phyloP scores from a whole-genome alignment of 257 asterid genomes.

The Rehmannia glutinosa region DNA sequence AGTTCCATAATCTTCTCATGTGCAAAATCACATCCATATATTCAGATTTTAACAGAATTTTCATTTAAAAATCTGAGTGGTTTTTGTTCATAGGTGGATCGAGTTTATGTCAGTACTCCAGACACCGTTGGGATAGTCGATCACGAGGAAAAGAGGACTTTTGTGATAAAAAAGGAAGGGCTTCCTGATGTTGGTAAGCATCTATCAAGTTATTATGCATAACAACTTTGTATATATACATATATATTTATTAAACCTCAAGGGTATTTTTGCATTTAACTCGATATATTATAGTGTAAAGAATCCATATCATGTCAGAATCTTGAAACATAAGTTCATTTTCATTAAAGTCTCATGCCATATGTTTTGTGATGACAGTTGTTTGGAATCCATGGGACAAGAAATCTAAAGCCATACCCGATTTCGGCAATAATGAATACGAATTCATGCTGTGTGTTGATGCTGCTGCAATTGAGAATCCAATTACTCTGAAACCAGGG shows the following conservation, averaged over 20 bases:
- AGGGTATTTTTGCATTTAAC: too few relatives aligned
- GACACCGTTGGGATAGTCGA: conserved; percentile 70
- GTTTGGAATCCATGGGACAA: conserved; percentile 97
- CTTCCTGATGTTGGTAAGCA: conserved; percentile 80
- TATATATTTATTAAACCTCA: too few relatives aligned
- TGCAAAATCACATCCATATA: too few relatives aligned
- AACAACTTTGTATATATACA: background rate
- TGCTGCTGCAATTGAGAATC: conserved; percentile 79
- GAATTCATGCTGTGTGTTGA: conserved; percentile 75
- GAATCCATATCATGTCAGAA: too few relatives aligned
- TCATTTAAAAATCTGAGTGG: background rate
- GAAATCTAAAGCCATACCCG: conserved; percentile 50
- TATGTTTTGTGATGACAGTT: conserved; percentile 42
- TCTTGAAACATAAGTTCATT: too few relatives aligned
- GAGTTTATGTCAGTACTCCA: conserved; percentile 67
- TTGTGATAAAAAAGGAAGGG: conserved; percentile 69
- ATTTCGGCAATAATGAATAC: conserved; percentile 81
- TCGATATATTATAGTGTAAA: too few relatives aligned
- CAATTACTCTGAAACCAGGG: conserved; percentile 62
- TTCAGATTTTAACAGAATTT: too few relatives aligned
- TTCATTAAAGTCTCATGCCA: too few relatives aligned
- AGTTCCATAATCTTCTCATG: too few relatives aligned
- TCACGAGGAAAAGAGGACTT: conserved; percentile 66
- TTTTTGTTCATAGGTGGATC: conserved; percentile 52
- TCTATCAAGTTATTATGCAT: background rate